Conservation (phyloP, 2,329 filamentous ascomycete species). For the Colletotrichum sp. region DNA sequence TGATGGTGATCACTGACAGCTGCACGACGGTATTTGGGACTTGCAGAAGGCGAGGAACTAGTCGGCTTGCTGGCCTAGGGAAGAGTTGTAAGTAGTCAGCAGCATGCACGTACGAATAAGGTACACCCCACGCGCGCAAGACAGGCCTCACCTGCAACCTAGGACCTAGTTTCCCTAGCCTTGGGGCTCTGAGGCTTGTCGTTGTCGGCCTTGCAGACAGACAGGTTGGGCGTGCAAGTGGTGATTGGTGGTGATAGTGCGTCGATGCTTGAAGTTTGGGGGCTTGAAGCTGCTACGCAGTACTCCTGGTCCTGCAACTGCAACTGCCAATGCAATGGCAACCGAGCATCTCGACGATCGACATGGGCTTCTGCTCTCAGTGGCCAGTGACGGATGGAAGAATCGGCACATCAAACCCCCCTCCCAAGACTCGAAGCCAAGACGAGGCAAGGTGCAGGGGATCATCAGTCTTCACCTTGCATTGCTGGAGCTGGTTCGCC, state of each 20-base stretch:
- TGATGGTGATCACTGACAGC: background rate
- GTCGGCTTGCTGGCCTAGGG: background rate
- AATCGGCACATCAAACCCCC: conserved; percentile 20
- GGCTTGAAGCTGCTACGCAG: background rate
- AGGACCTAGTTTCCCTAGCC: background rate
- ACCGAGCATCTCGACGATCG: conserved; percentile 16
- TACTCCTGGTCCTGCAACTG: conserved; percentile 14
- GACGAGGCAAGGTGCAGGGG: conserved; percentile 17
- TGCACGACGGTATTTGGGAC: background rate
- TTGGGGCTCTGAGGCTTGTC: background rate
- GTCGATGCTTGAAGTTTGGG: background rate
- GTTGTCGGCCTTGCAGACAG: background rate
- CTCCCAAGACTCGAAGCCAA: conserved; percentile 13
- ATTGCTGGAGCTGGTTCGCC: conserved; percentile 6
- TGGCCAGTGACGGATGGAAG: conserved; percentile 14
- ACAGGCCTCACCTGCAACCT: background rate
- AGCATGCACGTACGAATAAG: background rate
- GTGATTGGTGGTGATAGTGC: background rate
- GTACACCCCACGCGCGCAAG: background rate
- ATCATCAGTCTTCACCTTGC: conserved; percentile 12
- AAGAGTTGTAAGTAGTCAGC: background rate
- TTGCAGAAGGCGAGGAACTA: background rate
- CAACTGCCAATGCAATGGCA: conserved; percentile 15
- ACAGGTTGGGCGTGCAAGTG: background rate
- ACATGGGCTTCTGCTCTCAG: background rate